These are phyloP conservation scores for Zychaea mexicana DNA, from an alignment of 371 early-diverging fungal species.

Conservation along the genomic window DNA sequence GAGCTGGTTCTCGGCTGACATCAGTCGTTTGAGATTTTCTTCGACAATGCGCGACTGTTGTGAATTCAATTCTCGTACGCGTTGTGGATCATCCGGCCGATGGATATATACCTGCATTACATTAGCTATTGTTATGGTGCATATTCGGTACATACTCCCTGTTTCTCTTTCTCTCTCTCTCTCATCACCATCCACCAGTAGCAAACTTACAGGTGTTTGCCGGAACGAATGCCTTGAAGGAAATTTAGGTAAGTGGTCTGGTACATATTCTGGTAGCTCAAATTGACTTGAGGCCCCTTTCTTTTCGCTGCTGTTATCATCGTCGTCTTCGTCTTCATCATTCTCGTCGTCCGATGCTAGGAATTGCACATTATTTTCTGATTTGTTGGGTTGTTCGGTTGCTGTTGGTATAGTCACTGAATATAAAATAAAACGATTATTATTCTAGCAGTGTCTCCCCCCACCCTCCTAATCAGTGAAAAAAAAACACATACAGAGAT, in stretches of 20 bases:
- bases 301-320: slow-evolving; percentile 26
- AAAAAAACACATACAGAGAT: slow-evolving; percentile 12
- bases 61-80: slow-evolving; percentile 59
- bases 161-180: neutral
- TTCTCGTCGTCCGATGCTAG: neutral
- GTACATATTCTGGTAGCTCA: slow-evolving; percentile 48
- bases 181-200: neutral
- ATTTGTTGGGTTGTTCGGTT: neutral
- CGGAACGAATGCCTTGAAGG: slow-evolving; percentile 65
- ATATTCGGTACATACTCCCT: neutral
- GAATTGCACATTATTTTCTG: neutral
- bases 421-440: neutral
- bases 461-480: too few relatives aligned
- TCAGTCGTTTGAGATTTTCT: slow-evolving; percentile 60
- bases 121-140: too few relatives aligned
- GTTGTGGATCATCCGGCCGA: slow-evolving; percentile 63
- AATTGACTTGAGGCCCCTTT: slow-evolving; percentile 16
- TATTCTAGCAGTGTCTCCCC: too few relatives aligned
- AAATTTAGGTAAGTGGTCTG: slow-evolving; percentile 57
- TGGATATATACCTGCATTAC: slow-evolving; percentile 53
- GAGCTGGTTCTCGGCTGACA: slow-evolving; percentile 58
- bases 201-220: slow-evolving; percentile 58
- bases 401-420: neutral
- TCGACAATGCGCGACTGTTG: slow-evolving; percentile 68
- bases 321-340: slow-evolving; percentile 39